phyloP scores from a whole-genome alignment of 2,329 filamentous ascomycete species.

The Ceratocystis huliohia region DNA sequence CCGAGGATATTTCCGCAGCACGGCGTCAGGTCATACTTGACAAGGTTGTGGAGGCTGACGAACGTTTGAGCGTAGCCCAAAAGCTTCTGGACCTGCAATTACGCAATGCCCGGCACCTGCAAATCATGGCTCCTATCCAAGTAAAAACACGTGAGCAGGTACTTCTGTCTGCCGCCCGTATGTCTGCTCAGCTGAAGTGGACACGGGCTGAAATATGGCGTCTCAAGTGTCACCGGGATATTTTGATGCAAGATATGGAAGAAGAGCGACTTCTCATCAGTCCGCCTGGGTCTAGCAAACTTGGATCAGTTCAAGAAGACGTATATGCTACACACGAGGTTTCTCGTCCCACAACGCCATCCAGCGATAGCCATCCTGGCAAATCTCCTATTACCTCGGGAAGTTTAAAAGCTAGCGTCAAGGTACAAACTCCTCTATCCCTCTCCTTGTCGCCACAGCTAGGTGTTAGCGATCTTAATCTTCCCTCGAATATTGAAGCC shows the following conservation, averaged over 20 bases:
- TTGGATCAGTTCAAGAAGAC: slow-evolving; percentile 16
- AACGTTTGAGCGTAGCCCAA: slow-evolving; percentile 58
- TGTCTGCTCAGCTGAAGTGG: slow-evolving; percentile 86
- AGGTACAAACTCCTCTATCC: slow-evolving; percentile 9
- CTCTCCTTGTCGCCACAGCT: slow-evolving; percentile 8
- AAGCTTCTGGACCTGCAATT: slow-evolving; percentile 72
- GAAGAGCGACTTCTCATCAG: slow-evolving; percentile 43
- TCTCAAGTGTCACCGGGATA: slow-evolving; percentile 79
- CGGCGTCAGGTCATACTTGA: slow-evolving; percentile 69
- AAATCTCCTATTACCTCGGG: background rate
- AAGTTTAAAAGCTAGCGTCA: background rate
- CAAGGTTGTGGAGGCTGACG: slow-evolving; percentile 72
- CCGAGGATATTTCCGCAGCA: slow-evolving; percentile 71
- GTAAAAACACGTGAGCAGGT: slow-evolving; percentile 79
- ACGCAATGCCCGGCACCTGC: slow-evolving; percentile 78
- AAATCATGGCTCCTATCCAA: slow-evolving; percentile 79
- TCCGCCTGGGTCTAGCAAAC: background rate
- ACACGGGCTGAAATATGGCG: slow-evolving; percentile 88
- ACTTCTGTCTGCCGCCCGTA: slow-evolving; percentile 67
- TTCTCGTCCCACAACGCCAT: slow-evolving; percentile 17
- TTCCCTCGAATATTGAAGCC: slow-evolving; percentile 4
- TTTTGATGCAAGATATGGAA: slow-evolving; percentile 71
- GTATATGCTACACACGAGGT: background rate
- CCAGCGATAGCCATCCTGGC: background rate
- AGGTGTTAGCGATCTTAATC: background rate